Percentiles rank a stretch among this genome's conserved stretches.
These are phyloP conservation scores for Aegilops sharonensis DNA, from an alignment of 176 grass and related monocot species.

Conservation along the genomic window DNA sequence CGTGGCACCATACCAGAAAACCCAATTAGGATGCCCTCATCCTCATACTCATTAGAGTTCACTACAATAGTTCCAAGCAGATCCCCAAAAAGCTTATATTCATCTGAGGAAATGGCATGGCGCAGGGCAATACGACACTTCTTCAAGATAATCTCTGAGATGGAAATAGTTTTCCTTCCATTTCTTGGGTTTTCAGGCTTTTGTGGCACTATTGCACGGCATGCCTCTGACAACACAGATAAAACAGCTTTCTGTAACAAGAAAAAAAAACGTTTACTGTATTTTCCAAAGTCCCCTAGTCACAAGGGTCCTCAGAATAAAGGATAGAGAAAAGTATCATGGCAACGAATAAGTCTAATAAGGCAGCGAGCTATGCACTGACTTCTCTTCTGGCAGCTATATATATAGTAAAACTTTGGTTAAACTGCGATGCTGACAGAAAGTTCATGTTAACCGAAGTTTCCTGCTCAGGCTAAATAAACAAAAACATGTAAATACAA, in stretches of 20 bases:
- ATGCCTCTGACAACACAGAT: conserved; percentile 69
- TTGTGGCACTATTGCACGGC: conserved; percentile 41
- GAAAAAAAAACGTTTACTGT: conserved; percentile 19
- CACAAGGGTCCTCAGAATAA: conserved; percentile 11
- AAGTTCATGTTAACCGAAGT: conserved; percentile 8
- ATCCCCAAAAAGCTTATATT: conserved; percentile 83
- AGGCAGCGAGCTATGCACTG: not conserved
- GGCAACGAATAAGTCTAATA: not conserved
- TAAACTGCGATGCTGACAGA: not conserved
- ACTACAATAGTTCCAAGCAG: conserved; percentile 77
- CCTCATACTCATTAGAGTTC: conserved; percentile 86
- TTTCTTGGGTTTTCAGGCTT: conserved; percentile 48
- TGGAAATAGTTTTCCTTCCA: conserved; percentile 55
- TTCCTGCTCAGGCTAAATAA: not conserved
- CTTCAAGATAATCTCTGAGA: conserved; percentile 76
- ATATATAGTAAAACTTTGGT: not conserved
- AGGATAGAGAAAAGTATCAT: conserved; percentile 9
- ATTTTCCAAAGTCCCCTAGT: not conserved
- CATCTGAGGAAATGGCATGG: conserved; percentile 61
- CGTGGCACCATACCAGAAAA: conserved; percentile 94
- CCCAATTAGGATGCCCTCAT: conserved; percentile 92
- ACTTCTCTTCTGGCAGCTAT: not conserved
- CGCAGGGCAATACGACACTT: conserved; percentile 78
- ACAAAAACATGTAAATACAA: not conserved
- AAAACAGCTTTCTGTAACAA: conserved; percentile 89